Base-by-base conservation (phyloP, 768 basidiomycete genomes). In the Chalciporus piperatus region DNA sequence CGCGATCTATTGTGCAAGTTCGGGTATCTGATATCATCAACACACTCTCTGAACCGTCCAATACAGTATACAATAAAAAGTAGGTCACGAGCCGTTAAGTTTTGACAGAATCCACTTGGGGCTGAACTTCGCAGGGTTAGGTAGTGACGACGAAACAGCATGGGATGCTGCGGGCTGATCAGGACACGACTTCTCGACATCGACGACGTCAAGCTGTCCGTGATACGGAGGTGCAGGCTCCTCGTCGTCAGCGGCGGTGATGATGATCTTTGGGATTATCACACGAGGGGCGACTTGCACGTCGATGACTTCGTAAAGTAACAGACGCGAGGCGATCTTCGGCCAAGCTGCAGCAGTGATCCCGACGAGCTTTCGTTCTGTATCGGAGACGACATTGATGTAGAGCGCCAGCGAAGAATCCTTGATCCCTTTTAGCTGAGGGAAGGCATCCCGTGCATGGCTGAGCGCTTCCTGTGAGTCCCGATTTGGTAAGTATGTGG, bases 261-360 rank as follows among this genome's bases (percentile, higher is more conserved):
- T 60, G 6, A 54, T 44, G 43, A 70, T 60, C 27, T 72, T 65
- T 0, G 74, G 71, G 16, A 68, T 65, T 2, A 5, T 14, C n/a
- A 22, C 6, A 10, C 27, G 32, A 3, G 38, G 40, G 9, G 35
- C 16, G 17, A 78, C 56, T 19, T 59, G 55, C 1, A 83, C 67
- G 47, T 80, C 74, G 47, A 83, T 70, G 55, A 82, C 66, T 43
- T 81, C 77, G 23, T 75, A 78, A 17, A 74, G 69, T 7, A 73
- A 45, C 46, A 83, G 59, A 47, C 71, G 69, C 1, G 71, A 51
- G 11, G 74, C 56, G 5, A 80, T 66, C 2, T 66, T 67, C 6
- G 67, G 53, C 83, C 83, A 84, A 32, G 74, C 83, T 32, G 65
- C 74, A 40, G 69, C 77, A 35, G 73, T 83, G 59, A 81, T 84